A percentile compares a stretch with the other conserved stretches of the same genome.
These are phyloP conservation scores for Blastomyces gilchristii DNA, from an alignment of 2,329 filamentous ascomycete genomes.

Conservation along the genomic window DNA sequence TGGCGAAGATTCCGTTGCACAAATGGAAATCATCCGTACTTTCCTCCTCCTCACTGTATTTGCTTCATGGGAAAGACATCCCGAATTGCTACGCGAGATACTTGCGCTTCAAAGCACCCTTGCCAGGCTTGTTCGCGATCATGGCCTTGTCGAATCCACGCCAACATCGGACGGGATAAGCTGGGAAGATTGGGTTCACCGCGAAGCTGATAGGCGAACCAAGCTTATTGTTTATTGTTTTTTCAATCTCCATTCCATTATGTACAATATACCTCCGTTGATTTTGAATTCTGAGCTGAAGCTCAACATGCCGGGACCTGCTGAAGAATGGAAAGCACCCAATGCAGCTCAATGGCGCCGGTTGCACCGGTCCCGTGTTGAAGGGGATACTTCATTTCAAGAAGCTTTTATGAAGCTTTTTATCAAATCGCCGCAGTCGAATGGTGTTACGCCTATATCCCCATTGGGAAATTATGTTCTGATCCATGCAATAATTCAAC, in stretches of 20 bases:
- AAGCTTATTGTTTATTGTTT: conserved; percentile 49
- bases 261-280: conserved; percentile 51
- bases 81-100: conserved; percentile 47
- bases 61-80: conserved; percentile 50
- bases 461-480: conserved; percentile 46
- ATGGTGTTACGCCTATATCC: conserved; percentile 33
- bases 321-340: conserved; percentile 46
- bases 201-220: conserved; percentile 45
- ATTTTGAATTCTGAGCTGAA: conserved; percentile 47
- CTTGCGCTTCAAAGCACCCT: conserved; percentile 48
- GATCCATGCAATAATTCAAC: conserved; percentile 45
- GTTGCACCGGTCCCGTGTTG: conserved; percentile 26
- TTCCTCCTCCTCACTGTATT: conserved; percentile 47
- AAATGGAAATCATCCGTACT: conserved; percentile 42
- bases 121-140: conserved; percentile 46
- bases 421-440: conserved; percentile 28
- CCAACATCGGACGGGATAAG: conserved; percentile 35
- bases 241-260: conserved; percentile 51
- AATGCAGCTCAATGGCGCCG: conserved; percentile 43
- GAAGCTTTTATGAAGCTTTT: conserved; percentile 38
- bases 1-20: conserved; percentile 36
- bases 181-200: conserved; percentile 46
- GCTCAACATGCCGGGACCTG: conserved; percentile 45
- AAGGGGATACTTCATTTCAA: conserved; percentile 32
- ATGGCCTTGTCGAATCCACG: conserved; percentile 35